Percentiles rank a stretch among this genome's conserved stretches.
Evolutionary conservation across 257 asterid genomes (phyloP).

Genomic region (Mitragyna speciosa): DNA sequence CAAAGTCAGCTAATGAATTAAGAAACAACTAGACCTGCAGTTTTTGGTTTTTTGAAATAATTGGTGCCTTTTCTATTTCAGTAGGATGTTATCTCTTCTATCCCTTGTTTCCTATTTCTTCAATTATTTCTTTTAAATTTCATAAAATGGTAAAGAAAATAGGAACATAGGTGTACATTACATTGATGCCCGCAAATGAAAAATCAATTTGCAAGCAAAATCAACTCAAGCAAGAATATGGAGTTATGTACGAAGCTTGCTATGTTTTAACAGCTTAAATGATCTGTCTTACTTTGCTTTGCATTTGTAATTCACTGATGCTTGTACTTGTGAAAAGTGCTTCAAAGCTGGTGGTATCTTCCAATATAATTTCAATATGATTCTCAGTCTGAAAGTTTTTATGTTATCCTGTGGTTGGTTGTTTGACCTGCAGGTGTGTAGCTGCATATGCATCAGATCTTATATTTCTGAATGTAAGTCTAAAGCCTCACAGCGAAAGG

Average conservation of each 20-base stretch:
- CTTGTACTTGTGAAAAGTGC: background rate
- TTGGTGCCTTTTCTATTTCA: no score
- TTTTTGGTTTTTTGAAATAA: no score
- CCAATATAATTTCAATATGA: background rate
- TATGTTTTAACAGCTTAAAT: no score
- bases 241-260: no score
- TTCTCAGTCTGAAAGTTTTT: background rate
- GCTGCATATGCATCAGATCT: conserved; percentile 91
- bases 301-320: background rate
- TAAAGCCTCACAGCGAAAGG: conserved; percentile 84
- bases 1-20: no score
- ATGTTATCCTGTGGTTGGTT: conserved; percentile 14
- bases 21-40: no score
- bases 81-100: no score
- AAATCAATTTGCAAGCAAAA: background rate
- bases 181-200: background rate
- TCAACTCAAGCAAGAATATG: no score
- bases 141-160: no score
- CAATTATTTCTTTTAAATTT: no score
- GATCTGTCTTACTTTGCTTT: background rate
- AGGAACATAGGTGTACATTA: no score
- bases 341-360: background rate
- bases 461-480: conserved; percentile 60
- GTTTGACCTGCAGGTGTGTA: conserved; percentile 66
- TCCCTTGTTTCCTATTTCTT: no score